Evolutionary conservation across 2,329 filamentous ascomycete genomes (phyloP).

Genomic region (Ascochyta viciae-villosae): DNA sequence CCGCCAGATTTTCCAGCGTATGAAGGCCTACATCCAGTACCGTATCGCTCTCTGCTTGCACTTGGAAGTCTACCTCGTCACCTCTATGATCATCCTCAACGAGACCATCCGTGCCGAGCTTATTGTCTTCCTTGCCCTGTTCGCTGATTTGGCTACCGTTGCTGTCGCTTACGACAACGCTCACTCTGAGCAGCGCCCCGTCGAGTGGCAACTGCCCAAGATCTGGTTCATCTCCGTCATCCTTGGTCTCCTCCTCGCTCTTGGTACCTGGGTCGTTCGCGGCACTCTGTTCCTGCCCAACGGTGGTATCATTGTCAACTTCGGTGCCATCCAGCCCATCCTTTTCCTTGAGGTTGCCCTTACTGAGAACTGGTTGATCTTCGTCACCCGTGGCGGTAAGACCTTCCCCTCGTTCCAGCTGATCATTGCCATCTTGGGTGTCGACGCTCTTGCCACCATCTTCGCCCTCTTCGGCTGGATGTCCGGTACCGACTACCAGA

Average conservation of each 20-base stretch:
- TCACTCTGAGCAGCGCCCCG: conserved; percentile 75
- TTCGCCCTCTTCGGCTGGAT: conserved; percentile 81
- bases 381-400: conserved; percentile 66
- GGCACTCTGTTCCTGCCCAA: conserved; percentile 72
- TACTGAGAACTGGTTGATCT: conserved; percentile 63
- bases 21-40: conserved; percentile 81
- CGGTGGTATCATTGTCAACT: conserved; percentile 78
- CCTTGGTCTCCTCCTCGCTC: conserved; percentile 71
- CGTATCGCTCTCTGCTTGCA: conserved; percentile 78
- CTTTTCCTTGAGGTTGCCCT: conserved; percentile 61
- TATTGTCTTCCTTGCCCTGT: conserved; percentile 80
- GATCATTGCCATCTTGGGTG: conserved; percentile 72
- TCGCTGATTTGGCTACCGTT: conserved; percentile 80
- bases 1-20: conserved; percentile 78
- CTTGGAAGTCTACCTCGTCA: conserved; percentile 77
- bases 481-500: conserved; percentile 58
- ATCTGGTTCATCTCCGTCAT: conserved; percentile 79
- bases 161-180: conserved; percentile 82
- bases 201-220: conserved; percentile 83
- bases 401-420: conserved; percentile 80
- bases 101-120: conserved; percentile 76
- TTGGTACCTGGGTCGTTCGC: conserved; percentile 76
- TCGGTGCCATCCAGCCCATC: conserved; percentile 75
- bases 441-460: conserved; percentile 74
- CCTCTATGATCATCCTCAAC: conserved; percentile 81